phyloP scores from a whole-genome alignment of 2,329 filamentous ascomycete species.

The Eurotiales sp. region DNA sequence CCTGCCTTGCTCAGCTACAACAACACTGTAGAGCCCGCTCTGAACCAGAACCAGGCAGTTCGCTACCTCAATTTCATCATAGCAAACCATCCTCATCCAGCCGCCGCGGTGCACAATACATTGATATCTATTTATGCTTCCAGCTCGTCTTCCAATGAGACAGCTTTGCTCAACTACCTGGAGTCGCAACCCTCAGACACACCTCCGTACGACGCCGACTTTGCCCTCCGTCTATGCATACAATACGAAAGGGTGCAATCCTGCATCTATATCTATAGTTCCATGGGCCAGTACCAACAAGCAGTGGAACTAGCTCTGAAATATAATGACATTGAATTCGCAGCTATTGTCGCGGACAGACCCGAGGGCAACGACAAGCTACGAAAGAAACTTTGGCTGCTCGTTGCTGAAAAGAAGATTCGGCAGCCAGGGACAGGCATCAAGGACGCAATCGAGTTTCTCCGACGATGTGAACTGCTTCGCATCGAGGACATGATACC shows the following conservation, averaged over 20 bases:
- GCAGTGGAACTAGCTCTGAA: constrained; percentile 90
- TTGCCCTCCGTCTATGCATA: constrained; percentile 91
- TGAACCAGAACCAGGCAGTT: constrained; percentile 81
- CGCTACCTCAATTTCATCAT: constrained; percentile 92
- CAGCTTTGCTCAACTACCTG: constrained; percentile 80
- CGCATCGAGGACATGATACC: constrained; percentile 96
- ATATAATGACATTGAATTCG: constrained; percentile 84
- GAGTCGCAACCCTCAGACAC: constrained; percentile 83
- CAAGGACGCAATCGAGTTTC: constrained; percentile 88
- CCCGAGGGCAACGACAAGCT: constrained; percentile 71
- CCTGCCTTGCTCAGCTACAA: constrained; percentile 94
- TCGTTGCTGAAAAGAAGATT: constrained; percentile 92
- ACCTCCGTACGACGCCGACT: constrained; percentile 89
- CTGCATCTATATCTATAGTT: constrained; percentile 95
- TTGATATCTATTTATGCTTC: constrained; percentile 94
- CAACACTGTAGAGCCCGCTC: constrained; percentile 61
- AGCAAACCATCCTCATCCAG: constrained; percentile 72
- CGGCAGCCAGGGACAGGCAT: constrained; percentile 74
- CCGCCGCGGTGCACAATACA: constrained; percentile 90
- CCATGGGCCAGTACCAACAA: constrained; percentile 90
- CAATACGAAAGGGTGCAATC: constrained; percentile 89
- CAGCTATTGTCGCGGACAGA: constrained; percentile 81
- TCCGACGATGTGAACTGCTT: constrained; percentile 84
- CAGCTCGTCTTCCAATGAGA: constrained; percentile 76
- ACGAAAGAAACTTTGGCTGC: constrained; percentile 92